Base-by-base conservation (phyloP, 2,329 filamentous ascomycete genomes). In the Aspergillus awamori region DNA sequence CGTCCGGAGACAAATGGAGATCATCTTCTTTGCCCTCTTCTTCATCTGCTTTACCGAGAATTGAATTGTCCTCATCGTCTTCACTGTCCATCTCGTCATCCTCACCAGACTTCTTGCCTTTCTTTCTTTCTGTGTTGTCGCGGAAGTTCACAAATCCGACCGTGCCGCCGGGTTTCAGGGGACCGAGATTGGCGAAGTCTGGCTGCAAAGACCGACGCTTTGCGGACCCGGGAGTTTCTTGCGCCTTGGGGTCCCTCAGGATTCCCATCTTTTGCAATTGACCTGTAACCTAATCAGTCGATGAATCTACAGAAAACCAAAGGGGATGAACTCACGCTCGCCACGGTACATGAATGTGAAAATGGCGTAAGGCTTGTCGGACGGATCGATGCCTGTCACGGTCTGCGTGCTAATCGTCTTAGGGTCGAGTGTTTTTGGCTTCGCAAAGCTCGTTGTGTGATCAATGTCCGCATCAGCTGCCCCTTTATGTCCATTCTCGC, bases 371-470 rank as follows among this genome's bases (percentile, higher is more conserved):
- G 96, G 95, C 78, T 94, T 95, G 65, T 98, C 94, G 20, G 93
- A 93, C 0, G 93, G 92, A 76, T 99, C 95, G 64, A 98, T 96
- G 17, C 94, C 95, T 8, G 95, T 98, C n/a, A 99, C 95, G 0
- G 95, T 99, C 79, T 99, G 95, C 2, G 95, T 99, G 73, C 93
- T 98, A 73, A 99, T 99, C 2, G 92, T 93, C 80, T 97, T 97
- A 0, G 94, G 94, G 79, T 98, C 96, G 57, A 97, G 83, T 1
- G 92, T 90, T 83, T 97, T 98, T 13, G 93, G 94, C 79, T 97
- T 96, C 8, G 94, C 94, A 77, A 98, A 98, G 74, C 93, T 97
- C 7, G 95, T 98, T 2, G 95, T 98, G 75, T 99, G 95, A 78
- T 98, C 95, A 59, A 97, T 86, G 71, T 97, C 92, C 43, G 87